phyloP scores from a whole-genome alignment of 768 basidiomycete species.

The Phylloporus rhodoxanthus region DNA sequence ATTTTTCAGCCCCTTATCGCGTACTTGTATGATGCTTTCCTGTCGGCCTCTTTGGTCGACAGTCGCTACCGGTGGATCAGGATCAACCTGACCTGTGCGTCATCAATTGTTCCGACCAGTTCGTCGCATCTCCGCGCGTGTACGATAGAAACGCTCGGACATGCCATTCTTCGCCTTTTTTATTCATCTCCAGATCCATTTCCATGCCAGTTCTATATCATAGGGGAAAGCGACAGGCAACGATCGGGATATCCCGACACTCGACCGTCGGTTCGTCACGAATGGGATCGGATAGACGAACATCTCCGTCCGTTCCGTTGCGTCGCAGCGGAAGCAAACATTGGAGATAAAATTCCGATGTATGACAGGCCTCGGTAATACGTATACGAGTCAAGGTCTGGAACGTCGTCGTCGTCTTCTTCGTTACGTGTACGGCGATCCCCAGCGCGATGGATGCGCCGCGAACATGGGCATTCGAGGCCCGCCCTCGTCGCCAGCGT shows the following conservation, averaged over 20 bases:
- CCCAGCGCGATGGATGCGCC: background rate
- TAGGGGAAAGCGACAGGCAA: background rate
- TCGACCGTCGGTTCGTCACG: background rate
- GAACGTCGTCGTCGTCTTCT: background rate
- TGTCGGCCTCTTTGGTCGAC: background rate
- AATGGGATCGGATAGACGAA: background rate
- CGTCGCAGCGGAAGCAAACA: background rate
- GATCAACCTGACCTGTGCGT: constrained; percentile 10
- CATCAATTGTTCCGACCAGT: constrained; percentile 2
- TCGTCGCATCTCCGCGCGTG: constrained; percentile 12
- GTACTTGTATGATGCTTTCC: background rate
- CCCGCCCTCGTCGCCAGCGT: background rate
- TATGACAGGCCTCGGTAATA: background rate
- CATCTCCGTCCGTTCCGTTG: background rate
- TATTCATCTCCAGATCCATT: constrained; percentile 7
- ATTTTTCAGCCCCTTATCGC: constrained; percentile 9
- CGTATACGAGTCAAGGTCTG: background rate
- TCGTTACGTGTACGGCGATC: background rate
- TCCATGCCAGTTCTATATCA: constrained; percentile 4
- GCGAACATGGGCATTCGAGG: background rate
- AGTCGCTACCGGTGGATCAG: constrained; percentile 12
- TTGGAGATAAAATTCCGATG: background rate
- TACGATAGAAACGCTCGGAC: constrained; percentile 12
- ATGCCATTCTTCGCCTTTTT: background rate
- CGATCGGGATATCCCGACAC: constrained; percentile 3